Base-by-base conservation (phyloP, 208 protist species). In the Leishmania major region DNA sequence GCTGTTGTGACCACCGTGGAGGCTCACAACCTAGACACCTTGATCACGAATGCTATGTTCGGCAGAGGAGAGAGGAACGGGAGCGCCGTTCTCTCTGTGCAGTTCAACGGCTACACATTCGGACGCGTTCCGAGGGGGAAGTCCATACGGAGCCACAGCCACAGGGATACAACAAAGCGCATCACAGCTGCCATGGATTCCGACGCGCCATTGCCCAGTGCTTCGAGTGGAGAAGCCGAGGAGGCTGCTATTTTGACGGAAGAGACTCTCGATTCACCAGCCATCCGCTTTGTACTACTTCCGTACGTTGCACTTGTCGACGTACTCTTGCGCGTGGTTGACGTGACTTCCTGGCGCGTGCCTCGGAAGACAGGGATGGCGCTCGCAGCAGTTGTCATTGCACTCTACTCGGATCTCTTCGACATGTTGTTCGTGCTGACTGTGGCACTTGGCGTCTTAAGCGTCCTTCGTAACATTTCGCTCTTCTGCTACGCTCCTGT, bases 301-400 rank as follows among this genome's bases (percentile, higher is more conserved):
- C 94, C 94, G 2, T 97, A 96, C 76, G 86, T 97, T 35, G 90
- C 93, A 2, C 28, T 92, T n/a, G 85, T 91, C 40, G 91, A 96
- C 57, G 80, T 87, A 59, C 17, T 92, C 3, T 81, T 97, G 72
- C 87, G 85, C 22, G 17, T 90, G 5, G 87, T 84, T 80, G 92
- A 95, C 31, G 86, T 90, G 4, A 70, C 90, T 5, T 94, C 90
- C 43, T 97, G 94, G 93, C 86, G 90, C 31, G 73, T 90, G 45
- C 88, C 89, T 62, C 49, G 78, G 31, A 93, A 91, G 84, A 95
- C 90, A n/a, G 59, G 89, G 4, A 77, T 94, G 57, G 79, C 94
- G n/a, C 84, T 96, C 28, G 64, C 66, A 15, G 92, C 93, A 57
- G 47, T 96, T 31, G 47, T 69, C 25, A 53, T 96, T 60, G 81